These are phyloP conservation scores for Tuber melanosporum DNA, from an alignment of 495 filamentous ascomycete genomes.

Conservation along the genomic window DNA sequence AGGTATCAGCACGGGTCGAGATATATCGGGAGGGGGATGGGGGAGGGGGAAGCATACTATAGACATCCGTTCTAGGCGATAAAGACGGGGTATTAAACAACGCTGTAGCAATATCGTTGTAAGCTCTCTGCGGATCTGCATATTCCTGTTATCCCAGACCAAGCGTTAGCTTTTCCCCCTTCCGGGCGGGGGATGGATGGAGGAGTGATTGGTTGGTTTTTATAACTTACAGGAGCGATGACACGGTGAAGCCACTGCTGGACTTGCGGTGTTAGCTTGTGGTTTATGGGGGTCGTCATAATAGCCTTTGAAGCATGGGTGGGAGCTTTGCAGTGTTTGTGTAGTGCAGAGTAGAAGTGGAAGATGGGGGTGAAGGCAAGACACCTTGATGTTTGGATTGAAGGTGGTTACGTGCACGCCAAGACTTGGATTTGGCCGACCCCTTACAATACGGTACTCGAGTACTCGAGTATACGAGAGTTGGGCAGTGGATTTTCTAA, in stretches of 20 bases:
- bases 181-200: conserved; percentile 1
- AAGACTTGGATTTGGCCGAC: not conserved
- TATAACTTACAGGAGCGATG: conserved; percentile 60
- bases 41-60: conserved; percentile 58
- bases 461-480: not conserved
- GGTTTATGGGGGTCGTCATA: not conserved
- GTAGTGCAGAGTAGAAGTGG: not conserved
- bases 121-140: conserved; percentile 80
- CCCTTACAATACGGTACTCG: not conserved
- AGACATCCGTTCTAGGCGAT: conserved; percentile 87
- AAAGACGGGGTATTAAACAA: conserved; percentile 77
- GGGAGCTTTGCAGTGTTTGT: not conserved
- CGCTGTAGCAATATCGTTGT: conserved; percentile 78
- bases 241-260: conserved; percentile 94
- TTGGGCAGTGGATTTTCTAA: not conserved
- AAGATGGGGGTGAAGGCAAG: not conserved
- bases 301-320: not conserved
- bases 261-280: conserved; percentile 51
- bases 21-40: conserved; percentile 11
- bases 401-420: not conserved
- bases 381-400: not conserved
- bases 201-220: conserved; percentile 11
- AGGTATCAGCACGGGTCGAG: conserved; percentile 14
- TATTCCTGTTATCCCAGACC: conserved; percentile 62
- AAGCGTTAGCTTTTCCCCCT: conserved; percentile 8